Conservation (phyloP, 176 grass and related monocot genomes). For the Carex cristatella region DNA sequence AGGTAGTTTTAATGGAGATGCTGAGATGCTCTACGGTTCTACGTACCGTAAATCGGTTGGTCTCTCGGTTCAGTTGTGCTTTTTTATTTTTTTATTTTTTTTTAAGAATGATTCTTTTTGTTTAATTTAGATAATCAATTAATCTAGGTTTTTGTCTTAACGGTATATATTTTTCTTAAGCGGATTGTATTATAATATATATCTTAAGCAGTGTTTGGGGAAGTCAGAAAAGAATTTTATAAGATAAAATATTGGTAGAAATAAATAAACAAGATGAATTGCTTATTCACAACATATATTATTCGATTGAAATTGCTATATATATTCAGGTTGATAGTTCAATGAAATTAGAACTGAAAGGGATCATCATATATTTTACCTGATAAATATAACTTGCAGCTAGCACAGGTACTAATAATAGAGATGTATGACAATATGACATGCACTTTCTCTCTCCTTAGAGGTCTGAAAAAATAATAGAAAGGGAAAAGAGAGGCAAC, state of each 20-base stretch:
- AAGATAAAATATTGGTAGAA: background rate
- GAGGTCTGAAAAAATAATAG: background rate
- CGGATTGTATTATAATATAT: background rate
- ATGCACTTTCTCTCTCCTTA: background rate
- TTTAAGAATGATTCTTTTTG: background rate
- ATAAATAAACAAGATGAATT: background rate
- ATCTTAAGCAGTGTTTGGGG: too few species aligned
- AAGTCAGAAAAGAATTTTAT: background rate
- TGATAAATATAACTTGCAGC: background rate
- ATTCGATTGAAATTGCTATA: background rate
- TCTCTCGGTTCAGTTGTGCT: background rate
- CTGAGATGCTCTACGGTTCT: slow-evolving; percentile 5
- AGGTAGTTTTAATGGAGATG: background rate
- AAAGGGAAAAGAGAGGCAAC: slow-evolving; percentile 31
- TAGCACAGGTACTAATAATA: too few species aligned
- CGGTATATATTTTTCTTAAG: background rate
- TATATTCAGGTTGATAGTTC: background rate
- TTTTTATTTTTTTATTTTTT: background rate
- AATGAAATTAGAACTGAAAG: background rate
- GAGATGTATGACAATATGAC: too few species aligned
- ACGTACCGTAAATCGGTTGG: slow-evolving; percentile 3
- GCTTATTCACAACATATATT: background rate
- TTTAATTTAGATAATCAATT: background rate
- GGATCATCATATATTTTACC: background rate
- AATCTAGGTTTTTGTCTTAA: background rate